These are phyloP conservation scores for Trichocomaceae sp. DNA, from an alignment of 2,329 filamentous ascomycete species.

Conservation along the genomic window DNA sequence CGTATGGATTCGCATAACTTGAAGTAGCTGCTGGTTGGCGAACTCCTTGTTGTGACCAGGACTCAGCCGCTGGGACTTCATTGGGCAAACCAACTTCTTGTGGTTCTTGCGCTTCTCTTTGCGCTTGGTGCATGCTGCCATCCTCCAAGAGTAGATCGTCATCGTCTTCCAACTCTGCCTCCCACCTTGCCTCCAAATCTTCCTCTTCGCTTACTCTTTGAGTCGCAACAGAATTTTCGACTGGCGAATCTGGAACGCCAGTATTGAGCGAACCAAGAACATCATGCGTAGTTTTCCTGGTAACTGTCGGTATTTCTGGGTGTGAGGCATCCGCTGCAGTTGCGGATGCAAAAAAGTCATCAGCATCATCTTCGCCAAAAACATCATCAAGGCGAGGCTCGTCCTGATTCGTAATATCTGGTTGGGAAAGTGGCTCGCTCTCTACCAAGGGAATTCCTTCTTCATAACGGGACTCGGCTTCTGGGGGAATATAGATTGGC, in stretches of 20 bases:
- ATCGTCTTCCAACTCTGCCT: constrained; percentile 70
- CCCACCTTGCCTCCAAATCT: constrained; percentile 75
- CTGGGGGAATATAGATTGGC: constrained; percentile 31
- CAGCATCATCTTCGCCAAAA: constrained; percentile 37
- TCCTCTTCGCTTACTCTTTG: constrained; percentile 43
- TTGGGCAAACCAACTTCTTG: constrained; percentile 20
- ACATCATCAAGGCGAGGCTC: constrained; percentile 23
- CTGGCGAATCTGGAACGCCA: constrained; percentile 20
- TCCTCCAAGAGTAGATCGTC: constrained; percentile 78
- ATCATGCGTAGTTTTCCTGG: constrained; percentile 64
- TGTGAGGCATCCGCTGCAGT: constrained; percentile 15
- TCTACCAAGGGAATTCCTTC: constrained; percentile 60
- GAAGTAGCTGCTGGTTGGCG: constrained; percentile 20
- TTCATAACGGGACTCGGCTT: constrained; percentile 56
- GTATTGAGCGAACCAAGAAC: constrained; percentile 50
- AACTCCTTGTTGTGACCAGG: constrained; percentile 17
- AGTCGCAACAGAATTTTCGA: constrained; percentile 25
- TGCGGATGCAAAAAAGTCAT: constrained; percentile 30
- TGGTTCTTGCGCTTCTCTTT: constrained; percentile 16
- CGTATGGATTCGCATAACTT: constrained; percentile 39
- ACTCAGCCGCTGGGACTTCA: constrained; percentile 11
- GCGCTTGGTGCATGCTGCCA: constrained; percentile 27
- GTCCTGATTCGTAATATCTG: constrained; percentile 22
- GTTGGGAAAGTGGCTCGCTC: constrained; percentile 27
- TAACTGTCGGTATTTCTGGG: constrained; percentile 32